Base-by-base conservation (phyloP, 2,329 filamentous ascomycete species). In the Aspergillus nomiae region DNA sequence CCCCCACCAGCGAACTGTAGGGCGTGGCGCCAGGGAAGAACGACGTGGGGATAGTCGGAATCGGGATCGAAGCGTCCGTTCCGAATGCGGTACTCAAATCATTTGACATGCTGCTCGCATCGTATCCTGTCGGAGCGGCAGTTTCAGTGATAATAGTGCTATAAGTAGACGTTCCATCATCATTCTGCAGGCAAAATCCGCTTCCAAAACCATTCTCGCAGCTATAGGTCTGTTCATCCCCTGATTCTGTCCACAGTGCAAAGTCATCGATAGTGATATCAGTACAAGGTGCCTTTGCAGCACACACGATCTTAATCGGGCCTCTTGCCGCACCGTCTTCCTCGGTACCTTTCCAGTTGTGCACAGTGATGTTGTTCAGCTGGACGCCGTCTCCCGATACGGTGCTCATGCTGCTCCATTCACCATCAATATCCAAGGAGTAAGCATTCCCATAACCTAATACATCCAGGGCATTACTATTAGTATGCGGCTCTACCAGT, bases 371-470 rank as follows among this genome's bases (percentile, higher is more conserved):
- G 74, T 86, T 84, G 67, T 66, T 77, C 48, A 85, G 81, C 63
- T 81, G 72, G 9, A 88, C 83, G 34, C 86, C 86, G 66, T 81
- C 66, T 36, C 86, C 86, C 2, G 71, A 63, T 3, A 76, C 70
- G 0, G 72, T 65, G 46, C 63, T 69, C 78, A 81, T 81, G 60
- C 77, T 77, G 41, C 73, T 71, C 85, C 85, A 87, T 69, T 82
- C 80, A 61, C 84, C 78, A 73, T 87, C 82, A 61, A 87, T 80
- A 71, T 87, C 78, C 30, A 87, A 76, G 14, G 80, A 81, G 76
- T 87, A 88, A 6, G 86, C 85, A 64, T 88, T 88, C 62, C 77
- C 74, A 71, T 85, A 84, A 45, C 86, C 86, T 71, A 46, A 10
- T 11, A 19, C 26, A 50, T 32, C 38, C 38, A 16, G 16, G 12